A percentile compares a stretch with the other conserved stretches of the same genome.
Conservation (phyloP, 768 basidiomycete species). For the Calocera cornea region DNA sequence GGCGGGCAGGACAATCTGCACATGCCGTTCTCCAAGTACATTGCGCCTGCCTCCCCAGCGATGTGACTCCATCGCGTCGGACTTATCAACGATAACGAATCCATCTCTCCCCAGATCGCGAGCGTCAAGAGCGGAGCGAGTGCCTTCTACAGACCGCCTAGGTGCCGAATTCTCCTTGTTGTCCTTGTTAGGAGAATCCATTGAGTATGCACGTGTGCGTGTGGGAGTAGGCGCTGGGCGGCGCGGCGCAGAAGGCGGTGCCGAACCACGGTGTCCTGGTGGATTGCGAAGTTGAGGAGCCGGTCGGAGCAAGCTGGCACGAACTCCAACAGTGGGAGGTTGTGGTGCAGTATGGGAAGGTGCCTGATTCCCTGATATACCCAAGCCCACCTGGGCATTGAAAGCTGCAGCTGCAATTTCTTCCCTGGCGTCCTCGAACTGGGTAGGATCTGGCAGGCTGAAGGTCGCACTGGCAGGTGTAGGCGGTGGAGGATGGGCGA, state of each 20-base stretch:
- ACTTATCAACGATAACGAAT: neutral
- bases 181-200: neutral
- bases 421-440: conserved; percentile 8
- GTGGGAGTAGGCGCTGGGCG: conserved; percentile 2
- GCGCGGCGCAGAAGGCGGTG: neutral
- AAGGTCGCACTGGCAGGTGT: conserved; percentile 11
- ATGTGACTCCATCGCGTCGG: neutral
- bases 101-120: neutral
- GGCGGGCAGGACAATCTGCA: conserved; percentile 42
- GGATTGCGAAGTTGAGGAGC: conserved; percentile 3
- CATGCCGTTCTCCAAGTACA: conserved; percentile 24
- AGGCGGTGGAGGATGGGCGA: conserved; percentile 12
- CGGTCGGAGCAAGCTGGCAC: neutral
- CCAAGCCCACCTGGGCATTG: conserved; percentile 5
- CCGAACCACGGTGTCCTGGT: neutral
- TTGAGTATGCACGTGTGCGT: neutral
- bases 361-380: conserved; percentile 4
- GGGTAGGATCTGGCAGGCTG: conserved; percentile 7
- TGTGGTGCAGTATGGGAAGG: neutral
- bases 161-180: conserved; percentile 3
- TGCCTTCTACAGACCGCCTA: neutral
- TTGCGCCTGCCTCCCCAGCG: conserved; percentile 3
- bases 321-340: neutral
- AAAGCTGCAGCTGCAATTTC: neutral
- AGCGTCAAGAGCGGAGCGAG: conserved; percentile 1